Evolutionary conservation across 257 asterid species (phyloP), one percentile per base, ranked within the genome.

Genomic region (Nicotiana sylvestris): DNA sequence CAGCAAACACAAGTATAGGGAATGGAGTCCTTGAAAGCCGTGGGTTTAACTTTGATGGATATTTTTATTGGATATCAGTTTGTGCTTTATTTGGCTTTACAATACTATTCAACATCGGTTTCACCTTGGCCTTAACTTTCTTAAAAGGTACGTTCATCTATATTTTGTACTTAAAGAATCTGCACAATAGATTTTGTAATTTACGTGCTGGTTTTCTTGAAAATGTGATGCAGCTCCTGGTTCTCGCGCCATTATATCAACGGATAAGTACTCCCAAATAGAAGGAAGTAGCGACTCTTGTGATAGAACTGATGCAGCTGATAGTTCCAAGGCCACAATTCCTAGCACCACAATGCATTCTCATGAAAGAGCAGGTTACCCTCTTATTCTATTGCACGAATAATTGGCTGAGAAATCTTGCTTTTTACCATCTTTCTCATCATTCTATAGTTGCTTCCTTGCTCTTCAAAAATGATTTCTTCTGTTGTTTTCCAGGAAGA

Each of bases 201-300:
- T 15, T 68, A 37, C 70, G 53, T 84, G 68, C 60, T 77, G 35
- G 6, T 25, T 37, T 65, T 67, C 72, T 80, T 74, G 80, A 74
- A 46, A 83, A 76, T 77, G 81, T 80, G 82, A 85, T 84, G 56
- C 90, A 93, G 97, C 97, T 88, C 81, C 92, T 65, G 88, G 90
- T 83, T 85, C 94, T 84, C 92, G 93, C 39, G 93, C 93, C 69
- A 91, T 93, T 78, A 88, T 93, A 78, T 93, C 97, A 83, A 87
- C 58, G 0, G 93, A 90, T 46, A 88, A 89, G 65, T 85, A 86
- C 58, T 82, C 90, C 37, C 86, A 88, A 85, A 88, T 87, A 58
- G 80, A 69, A 83, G 87, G 83, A 85, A 81, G 83, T 66, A 85
- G 65, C 62, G 91, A 86, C 81, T 58, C 46, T 12, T 82, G 67